Percentiles rank a stretch among this genome's conserved stretches.
Evolutionary conservation across 306 rosid species (phyloP).

Genomic region (Acacia crassicarpa): DNA sequence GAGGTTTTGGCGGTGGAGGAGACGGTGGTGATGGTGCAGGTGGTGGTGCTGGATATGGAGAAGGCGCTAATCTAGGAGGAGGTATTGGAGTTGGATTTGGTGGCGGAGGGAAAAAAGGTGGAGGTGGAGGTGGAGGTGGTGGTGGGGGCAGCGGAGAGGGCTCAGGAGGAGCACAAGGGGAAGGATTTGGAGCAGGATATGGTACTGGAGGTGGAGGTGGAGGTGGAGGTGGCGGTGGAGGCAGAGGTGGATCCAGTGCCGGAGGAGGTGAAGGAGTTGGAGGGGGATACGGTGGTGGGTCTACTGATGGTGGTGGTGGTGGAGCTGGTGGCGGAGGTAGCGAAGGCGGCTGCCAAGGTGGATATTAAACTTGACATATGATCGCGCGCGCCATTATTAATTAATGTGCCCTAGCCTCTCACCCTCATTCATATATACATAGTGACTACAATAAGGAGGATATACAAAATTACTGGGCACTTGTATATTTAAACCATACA

Average conservation of each 20-base stretch:
- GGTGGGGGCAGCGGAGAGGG: slow-evolving; percentile 32
- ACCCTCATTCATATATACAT: not conserved
- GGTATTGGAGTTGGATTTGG: slow-evolving; percentile 5
- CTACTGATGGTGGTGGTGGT: slow-evolving; percentile 8
- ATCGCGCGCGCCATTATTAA: not conserved
- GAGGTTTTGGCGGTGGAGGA: slow-evolving; percentile 36
- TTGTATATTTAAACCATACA: not conserved
- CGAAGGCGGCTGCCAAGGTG: slow-evolving; percentile 31
- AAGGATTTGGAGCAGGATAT: slow-evolving; percentile 40
- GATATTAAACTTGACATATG: slow-evolving; percentile 42
- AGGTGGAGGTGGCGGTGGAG: slow-evolving; percentile 34
- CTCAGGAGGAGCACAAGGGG: slow-evolving; percentile 24
- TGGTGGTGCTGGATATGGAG: slow-evolving; percentile 4
- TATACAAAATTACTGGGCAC: not conserved
- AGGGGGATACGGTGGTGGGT: slow-evolving; percentile 28
- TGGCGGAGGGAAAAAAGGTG: not conserved
- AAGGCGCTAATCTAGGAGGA: too few relatives aligned
- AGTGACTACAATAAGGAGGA: slow-evolving; percentile 21
- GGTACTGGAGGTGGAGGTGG: slow-evolving; percentile 38
- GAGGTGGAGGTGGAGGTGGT: not conserved
- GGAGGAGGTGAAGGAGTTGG: slow-evolving; percentile 48
- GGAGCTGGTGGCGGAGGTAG: slow-evolving; percentile 28
- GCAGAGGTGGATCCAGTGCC: slow-evolving; percentile 19
- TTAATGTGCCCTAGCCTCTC: not conserved
- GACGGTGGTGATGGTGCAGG: slow-evolving; percentile 28